Base-by-base conservation (phyloP, 2,329 filamentous ascomycete species). In the Aspergillus sp. region DNA sequence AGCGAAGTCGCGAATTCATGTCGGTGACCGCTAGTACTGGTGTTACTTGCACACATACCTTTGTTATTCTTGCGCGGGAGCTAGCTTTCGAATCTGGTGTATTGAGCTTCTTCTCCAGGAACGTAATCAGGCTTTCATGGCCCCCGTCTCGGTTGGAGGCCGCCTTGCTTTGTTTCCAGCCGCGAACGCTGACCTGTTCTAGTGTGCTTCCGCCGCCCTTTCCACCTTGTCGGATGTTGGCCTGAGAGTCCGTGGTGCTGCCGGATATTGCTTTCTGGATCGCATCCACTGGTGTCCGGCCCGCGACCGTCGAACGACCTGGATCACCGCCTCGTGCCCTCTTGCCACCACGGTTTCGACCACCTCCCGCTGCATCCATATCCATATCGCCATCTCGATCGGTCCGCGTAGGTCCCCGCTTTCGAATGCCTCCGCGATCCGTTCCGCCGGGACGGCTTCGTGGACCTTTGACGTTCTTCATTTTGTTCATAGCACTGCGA, bases 81-180 rank as follows among this genome's bases (percentile, higher is more conserved):
- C 70, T 59, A 57, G 60, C 48, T 62, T 73, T 73, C 49, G 71
- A 71, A 57, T 80, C 72, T 53, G 61, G 50, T 53, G 74, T 69
- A 46, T 76, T 75, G 41, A 84, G 78, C 65, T 88, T 88, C 58
- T 82, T 80, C 68, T 88, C 83, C 52, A 89, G 68, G 61, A 88
- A 88, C 43, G 73, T 72, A 45, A 88, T 65, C 29, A 88, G 72
- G 49, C 80, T 78, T 49, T 76, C 75, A 28, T 85, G 61, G 19
- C 85, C 85, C 42, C 84, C 82, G 46, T 85, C 85, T 29, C 76
- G 62, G 53, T 88, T 86, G 29, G 63, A 73, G 7, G 78, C 74
- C 5, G 83, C 84, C 64, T 83, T 88, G 70, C 84, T 88, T 40
- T 78, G 68, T 58, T 78, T 81, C 59, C 87, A 74, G 28, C 85